Conservation (phyloP, 306 rosid genomes). For the Sindora glabra region DNA sequence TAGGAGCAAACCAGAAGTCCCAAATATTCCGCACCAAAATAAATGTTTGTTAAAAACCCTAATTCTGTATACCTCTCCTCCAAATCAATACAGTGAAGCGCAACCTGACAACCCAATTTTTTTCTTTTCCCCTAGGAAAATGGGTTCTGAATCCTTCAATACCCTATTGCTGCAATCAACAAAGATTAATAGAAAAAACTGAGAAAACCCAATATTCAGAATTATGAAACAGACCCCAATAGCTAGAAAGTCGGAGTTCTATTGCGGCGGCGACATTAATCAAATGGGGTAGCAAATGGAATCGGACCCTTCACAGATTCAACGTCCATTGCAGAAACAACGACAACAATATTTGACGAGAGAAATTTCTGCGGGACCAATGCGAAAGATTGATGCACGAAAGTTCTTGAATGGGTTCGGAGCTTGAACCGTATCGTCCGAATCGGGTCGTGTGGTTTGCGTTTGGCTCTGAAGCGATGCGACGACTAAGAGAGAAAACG, state of each 20-base stretch:
- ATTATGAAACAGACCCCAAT: constrained; percentile 7
- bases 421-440: constrained; percentile 25
- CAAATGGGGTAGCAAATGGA: constrained; percentile 28
- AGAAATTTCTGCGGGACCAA: too few species aligned
- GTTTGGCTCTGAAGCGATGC: too few species aligned
- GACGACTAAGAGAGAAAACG: constrained; percentile 31
- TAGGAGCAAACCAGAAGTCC: constrained; percentile 20
- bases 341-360: too few species aligned
- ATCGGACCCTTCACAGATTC: constrained; percentile 45
- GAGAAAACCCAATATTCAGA: constrained; percentile 10
- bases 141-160: too few species aligned
- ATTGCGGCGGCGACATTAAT: constrained; percentile 16
- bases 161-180: too few species aligned
- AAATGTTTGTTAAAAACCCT: constrained; percentile 50
- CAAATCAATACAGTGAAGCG: constrained; percentile 33
- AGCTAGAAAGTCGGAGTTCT: constrained; percentile 1
- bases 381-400: too few species aligned
- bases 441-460: too few species aligned
- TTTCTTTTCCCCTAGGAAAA: too few species aligned
- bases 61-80: constrained; percentile 26
- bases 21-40: constrained; percentile 4
- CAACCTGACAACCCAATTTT: too few species aligned
- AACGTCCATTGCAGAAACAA: constrained; percentile 12
- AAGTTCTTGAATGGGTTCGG: too few species aligned
- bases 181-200: constrained; percentile 8